Evolutionary conservation across 1,284 basidiomycete genomes (phyloP), one percentile per base, ranked within the genome.

Genomic region (Sporisorium sorghi): DNA sequence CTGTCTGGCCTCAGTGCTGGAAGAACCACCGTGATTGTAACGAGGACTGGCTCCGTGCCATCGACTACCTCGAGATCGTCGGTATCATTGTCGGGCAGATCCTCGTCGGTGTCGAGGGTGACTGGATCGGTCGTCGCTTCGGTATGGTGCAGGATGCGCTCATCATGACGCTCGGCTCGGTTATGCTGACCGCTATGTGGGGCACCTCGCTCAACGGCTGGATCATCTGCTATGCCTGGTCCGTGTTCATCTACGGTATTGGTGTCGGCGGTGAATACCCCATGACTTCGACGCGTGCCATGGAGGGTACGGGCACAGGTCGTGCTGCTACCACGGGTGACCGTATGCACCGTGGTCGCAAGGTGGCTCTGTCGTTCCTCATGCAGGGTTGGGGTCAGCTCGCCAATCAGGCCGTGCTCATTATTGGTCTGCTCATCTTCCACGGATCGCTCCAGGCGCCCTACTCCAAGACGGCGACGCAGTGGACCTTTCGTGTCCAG

Each of bases 1-100:
- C 85, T 3, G 87, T 87, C 30, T 88, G 87, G 87, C 87, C 87
- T 17, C 19, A 70, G 19, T 88, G 88, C 83, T 88, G 87, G 87
- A 78, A 73, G 52, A 86, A 74, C 3, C 79, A 86, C 63, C 54
- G 77, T 35, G 85, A 85, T 37, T 88, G 88, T 81, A 75, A 86
- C 73, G 62, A 77, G 39, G 83, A 86, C 65, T 87, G 87, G 87
- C 74, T 87, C 59, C 81, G 85, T 24, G 86, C 86, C 30, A 77
- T 85, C 59, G 84, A 86, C 50, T 87, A 86, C 76, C 85, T 87
- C 57, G 86, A 87, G 71, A 86, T 87, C 58, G 77, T 86, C 60
- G 87, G 87, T 81, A 88, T 88, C 82, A 88, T 88, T 54, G 77
- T 86, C 51, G 88, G 88, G 55, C 88, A 88, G 80, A 84, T 88